Evolutionary conservation across 148 eudicot genomes (phyloP), one percentile per base, ranked within the genome.

Genomic region (Diospyros kaki): DNA sequence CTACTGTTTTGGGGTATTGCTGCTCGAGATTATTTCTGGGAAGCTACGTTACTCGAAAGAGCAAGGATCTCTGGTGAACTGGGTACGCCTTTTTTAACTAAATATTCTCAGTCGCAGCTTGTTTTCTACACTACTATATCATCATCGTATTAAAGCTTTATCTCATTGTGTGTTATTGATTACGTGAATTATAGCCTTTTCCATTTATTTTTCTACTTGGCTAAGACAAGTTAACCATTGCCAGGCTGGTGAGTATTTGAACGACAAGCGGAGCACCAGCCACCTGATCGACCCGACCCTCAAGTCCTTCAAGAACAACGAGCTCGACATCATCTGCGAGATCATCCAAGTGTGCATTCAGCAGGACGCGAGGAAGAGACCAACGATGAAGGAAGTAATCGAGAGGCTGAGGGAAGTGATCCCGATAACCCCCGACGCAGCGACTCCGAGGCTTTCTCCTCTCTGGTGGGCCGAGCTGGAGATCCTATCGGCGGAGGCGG

Each of bases 401-500:
- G 45, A 84, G 4, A 85, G 63, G 71, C 78, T 93, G 44, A 79
- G 79, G 70, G 88, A 89, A 74, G 87, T 75, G 28, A 80, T 93
- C 51, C 68, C 76, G 1, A 78, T 93, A 60, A 46, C 92, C n/a
- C 91, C 96, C 4, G 98, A 91, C 1, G 81, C 84, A 7, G 98
- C 98, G 46, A 82, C 81, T 9, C 96, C 98, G 7, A 86, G 98
- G 68, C 89, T 93, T 10, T 93, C 98, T 72, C 98, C 98, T 5
- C 94, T 93, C 10, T 93, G 98, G 98, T 93, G 98, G 98, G 98
- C 98, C 9, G 98, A 93, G 72, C 98, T 93, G 2, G 98, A 93
- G 88, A 87, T 93, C 84, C 73, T 93, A 64, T 93, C 98, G 2
- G 81, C 82, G 3, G 98, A 93, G 81, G 92, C 89, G 17, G 54